These are phyloP conservation scores for Eudorina sp. DNA, from an alignment of 139 green algal species.

Conservation along the genomic window DNA sequence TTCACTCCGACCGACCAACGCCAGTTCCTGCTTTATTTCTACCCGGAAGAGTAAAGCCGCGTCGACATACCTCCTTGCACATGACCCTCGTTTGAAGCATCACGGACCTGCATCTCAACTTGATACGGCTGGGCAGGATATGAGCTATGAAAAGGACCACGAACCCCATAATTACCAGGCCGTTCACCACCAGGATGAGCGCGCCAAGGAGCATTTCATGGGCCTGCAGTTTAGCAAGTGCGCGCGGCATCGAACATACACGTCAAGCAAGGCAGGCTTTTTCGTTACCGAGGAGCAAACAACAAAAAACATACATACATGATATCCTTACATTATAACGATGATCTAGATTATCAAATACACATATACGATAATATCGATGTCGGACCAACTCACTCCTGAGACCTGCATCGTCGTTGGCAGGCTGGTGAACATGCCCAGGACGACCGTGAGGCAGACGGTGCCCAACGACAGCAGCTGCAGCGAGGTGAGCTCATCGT, in stretches of 20 bases:
- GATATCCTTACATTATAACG: background rate
- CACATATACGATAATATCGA: background rate
- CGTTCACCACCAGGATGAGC: conserved; percentile 11
- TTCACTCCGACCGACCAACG: no score
- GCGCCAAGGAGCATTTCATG: background rate
- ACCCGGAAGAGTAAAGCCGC: no score
- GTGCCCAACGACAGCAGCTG: conserved; percentile 17
- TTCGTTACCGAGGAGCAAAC: background rate
- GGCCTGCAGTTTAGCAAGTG: background rate
- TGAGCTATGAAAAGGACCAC: background rate
- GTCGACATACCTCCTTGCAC: background rate
- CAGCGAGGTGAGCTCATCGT: background rate
- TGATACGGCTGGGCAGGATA: no score
- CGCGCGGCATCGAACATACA: background rate
- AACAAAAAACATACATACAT: background rate
- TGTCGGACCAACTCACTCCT: background rate
- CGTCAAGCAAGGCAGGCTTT: background rate
- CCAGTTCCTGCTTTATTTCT: no score
- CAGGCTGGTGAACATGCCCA: conserved; percentile 31
- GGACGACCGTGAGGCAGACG: conserved; percentile 6
- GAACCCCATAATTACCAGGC: background rate
- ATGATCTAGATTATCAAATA: background rate
- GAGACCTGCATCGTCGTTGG: background rate
- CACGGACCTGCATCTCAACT: background rate
- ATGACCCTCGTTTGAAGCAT: background rate